Evolutionary conservation across 352 stramenopile genomes (phyloP).

Genomic region (Globisporangium sylvaticum): DNA sequence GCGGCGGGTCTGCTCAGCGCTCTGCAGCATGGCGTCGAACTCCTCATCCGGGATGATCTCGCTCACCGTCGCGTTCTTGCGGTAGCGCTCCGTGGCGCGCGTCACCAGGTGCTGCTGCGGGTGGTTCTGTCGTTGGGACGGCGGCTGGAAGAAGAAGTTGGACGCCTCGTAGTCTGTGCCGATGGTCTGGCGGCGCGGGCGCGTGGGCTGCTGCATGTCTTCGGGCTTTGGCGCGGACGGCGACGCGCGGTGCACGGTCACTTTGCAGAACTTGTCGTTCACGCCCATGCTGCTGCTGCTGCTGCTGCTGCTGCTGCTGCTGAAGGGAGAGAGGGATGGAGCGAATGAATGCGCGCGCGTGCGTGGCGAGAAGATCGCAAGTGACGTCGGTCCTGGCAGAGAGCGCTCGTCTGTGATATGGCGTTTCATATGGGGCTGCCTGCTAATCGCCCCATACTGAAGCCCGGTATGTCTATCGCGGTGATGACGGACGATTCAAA

Average conservation of each 20-base stretch:
- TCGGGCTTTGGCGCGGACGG: slow-evolving; percentile 13
- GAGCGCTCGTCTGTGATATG: not conserved
- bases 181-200: slow-evolving; percentile 37
- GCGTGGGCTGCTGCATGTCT: slow-evolving; percentile 17
- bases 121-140: not conserved
- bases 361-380: not conserved
- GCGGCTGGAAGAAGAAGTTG: slow-evolving; percentile 10
- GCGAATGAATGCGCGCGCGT: not conserved
- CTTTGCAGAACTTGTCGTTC: slow-evolving; percentile 52
- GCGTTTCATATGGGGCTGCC: not conserved
- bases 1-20: slow-evolving; percentile 32
- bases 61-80: slow-evolving; percentile 12
- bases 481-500: not conserved
- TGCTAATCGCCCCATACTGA: not conserved
- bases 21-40: slow-evolving; percentile 31
- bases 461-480: not conserved
- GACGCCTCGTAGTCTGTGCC: slow-evolving; percentile 22
- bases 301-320: slow-evolving; percentile 5
- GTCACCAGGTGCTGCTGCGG: not conserved
- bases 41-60: slow-evolving; percentile 28
- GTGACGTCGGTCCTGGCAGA: not conserved
- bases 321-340: not conserved
- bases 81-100: slow-evolving; percentile 13
- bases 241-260: slow-evolving; percentile 38
- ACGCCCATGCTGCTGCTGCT: slow-evolving; percentile 22